A percentile compares a stretch with the other conserved stretches of the same genome.
Evolutionary conservation across 2,329 filamentous ascomycete genomes (phyloP).

Genomic region (Penicillium hordei): DNA sequence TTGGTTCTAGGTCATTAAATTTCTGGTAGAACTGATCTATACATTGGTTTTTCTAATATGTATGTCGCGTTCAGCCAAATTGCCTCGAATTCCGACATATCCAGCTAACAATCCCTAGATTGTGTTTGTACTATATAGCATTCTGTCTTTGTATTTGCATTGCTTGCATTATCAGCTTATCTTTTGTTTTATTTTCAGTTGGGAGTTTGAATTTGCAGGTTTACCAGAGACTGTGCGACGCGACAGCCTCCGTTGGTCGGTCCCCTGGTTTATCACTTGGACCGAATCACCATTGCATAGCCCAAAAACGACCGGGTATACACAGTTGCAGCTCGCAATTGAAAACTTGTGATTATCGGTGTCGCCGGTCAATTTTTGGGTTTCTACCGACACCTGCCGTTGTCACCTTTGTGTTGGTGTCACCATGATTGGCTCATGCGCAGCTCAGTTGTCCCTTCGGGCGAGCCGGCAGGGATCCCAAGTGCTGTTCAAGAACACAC

Average conservation of each 20-base stretch:
- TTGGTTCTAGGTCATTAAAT: background rate
- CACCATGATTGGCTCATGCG: conserved; percentile 19
- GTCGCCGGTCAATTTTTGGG: background rate
- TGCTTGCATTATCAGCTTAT: background rate
- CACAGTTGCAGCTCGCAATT: background rate
- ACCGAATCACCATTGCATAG: background rate
- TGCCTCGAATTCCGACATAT: background rate
- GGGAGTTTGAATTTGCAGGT: background rate
- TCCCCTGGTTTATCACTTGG: background rate
- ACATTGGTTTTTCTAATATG: background rate
- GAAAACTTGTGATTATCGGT: background rate
- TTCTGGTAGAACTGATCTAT: background rate
- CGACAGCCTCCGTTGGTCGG: background rate
- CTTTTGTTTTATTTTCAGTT: background rate
- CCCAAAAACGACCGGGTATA: background rate
- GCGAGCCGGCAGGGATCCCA: conserved; percentile 7
- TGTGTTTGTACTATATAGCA: conserved; percentile 11
- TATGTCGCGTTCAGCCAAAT: background rate
- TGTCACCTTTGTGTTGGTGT: conserved; percentile 7
- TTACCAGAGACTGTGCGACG: background rate
- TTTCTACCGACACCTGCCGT: background rate
- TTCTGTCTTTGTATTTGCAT: conserved; percentile 4
- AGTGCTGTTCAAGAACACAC: conserved; percentile 1
- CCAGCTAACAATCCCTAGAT: conserved; percentile 10
- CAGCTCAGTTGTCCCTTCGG: conserved; percentile 11